Conservation (phyloP, 768 basidiomycete genomes). For the Pleurotus giganteus region DNA sequence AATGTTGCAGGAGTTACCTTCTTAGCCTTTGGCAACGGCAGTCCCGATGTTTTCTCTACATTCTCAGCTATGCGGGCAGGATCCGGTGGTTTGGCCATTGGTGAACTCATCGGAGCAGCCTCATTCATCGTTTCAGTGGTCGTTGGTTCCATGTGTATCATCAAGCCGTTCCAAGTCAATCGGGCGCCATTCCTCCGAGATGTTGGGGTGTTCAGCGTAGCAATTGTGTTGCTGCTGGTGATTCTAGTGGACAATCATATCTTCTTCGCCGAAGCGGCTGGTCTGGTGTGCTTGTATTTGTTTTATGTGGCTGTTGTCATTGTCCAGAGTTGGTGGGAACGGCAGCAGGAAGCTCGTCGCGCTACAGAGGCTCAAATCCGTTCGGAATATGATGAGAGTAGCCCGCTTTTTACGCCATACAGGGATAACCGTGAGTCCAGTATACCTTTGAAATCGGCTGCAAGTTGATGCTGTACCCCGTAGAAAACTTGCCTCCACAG, state of each 20-base stretch:
- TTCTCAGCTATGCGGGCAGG: constrained; percentile 87
- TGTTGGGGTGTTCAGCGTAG: constrained; percentile 89
- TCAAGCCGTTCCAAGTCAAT: constrained; percentile 89
- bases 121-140: constrained; percentile 96
- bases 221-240: constrained; percentile 71
- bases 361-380: constrained; percentile 51
- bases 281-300: constrained; percentile 72
- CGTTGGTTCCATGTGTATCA: constrained; percentile 96
- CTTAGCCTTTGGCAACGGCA: constrained; percentile 95
- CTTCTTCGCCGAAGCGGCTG: constrained; percentile 64
- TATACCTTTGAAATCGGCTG: background rate
- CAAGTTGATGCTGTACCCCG: constrained; percentile 13
- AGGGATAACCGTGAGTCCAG: constrained; percentile 55
- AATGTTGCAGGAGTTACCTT: constrained; percentile 96
- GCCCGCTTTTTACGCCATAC: constrained; percentile 45
- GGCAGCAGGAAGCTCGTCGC: constrained; percentile 46
- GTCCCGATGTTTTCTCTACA: constrained; percentile 94
- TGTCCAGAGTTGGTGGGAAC: constrained; percentile 73
- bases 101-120: constrained; percentile 93
- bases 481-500: constrained; percentile 12
- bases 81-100: constrained; percentile 89
- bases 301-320: constrained; percentile 78
- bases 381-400: constrained; percentile 52
- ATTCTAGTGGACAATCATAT: constrained; percentile 80
- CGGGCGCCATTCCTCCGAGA: constrained; percentile 85